phyloP scores from a whole-genome alignment of 306 rosid species.

The Luffa aegyptiaca region DNA sequence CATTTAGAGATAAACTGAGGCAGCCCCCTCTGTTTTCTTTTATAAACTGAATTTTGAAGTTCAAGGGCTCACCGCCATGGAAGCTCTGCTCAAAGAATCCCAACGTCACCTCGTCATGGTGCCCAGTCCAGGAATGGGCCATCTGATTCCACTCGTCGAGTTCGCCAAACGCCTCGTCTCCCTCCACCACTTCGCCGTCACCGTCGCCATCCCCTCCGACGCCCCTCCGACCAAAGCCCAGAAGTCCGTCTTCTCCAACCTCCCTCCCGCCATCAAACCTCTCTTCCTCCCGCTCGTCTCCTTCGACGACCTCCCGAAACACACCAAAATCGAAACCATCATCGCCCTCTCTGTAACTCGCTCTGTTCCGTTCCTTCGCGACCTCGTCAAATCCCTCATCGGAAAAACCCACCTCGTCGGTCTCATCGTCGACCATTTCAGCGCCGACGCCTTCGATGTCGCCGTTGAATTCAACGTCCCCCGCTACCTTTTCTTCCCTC shows the following conservation, averaged over 20 bases:
- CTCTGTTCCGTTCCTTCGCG: constrained; percentile 16
- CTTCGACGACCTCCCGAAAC: constrained; percentile 24
- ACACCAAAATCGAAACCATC: constrained; percentile 19
- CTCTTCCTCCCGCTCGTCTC: constrained; percentile 26
- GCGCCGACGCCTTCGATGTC: constrained; percentile 45
- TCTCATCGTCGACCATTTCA: constrained; percentile 43
- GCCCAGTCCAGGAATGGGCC: constrained; percentile 74
- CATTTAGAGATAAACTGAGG: too few relatives aligned
- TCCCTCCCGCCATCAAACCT: constrained; percentile 19
- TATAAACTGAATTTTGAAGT: too few relatives aligned
- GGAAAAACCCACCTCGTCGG: constrained; percentile 5
- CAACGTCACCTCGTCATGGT: constrained; percentile 27
- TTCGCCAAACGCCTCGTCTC: constrained; percentile 41
- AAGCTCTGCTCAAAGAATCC: not conserved
- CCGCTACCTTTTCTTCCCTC: constrained; percentile 30
- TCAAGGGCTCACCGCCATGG: constrained; percentile 23
- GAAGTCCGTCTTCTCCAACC: constrained; percentile 25
- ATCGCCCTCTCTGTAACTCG: constrained; percentile 33
- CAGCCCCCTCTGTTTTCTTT: too few relatives aligned
- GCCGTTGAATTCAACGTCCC: constrained; percentile 30
- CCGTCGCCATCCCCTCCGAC: constrained; percentile 42
- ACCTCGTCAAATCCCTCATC: not conserved
- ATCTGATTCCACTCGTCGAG: constrained; percentile 61
- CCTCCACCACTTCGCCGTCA: constrained; percentile 19
- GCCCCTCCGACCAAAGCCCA: constrained; percentile 45